phyloP scores from a whole-genome alignment of 1,284 basidiomycete species.

The Moniliophthora roreri region DNA sequence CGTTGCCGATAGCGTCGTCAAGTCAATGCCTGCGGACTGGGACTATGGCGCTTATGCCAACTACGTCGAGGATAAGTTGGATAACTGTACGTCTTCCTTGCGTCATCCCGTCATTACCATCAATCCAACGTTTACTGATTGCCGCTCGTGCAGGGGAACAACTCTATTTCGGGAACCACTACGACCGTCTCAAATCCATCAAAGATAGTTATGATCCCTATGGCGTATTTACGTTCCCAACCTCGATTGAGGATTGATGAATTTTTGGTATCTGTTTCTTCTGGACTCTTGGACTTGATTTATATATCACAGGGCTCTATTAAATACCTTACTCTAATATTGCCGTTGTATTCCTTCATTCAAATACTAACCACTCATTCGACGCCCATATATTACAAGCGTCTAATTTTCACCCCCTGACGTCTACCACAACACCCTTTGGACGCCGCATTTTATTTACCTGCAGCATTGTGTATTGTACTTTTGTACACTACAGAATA shows the following conservation, averaged over 20 bases:
- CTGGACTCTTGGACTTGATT: no score
- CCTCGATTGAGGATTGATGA: background rate
- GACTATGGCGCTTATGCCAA: constrained; percentile 20
- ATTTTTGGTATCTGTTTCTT: no score
- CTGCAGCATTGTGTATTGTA: no score
- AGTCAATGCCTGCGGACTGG: constrained; percentile 14
- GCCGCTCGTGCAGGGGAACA: constrained; percentile 9
- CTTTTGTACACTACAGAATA: no score
- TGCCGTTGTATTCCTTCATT: no score
- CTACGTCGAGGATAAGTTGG: constrained; percentile 16
- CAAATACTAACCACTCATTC: no score
- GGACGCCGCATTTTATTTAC: no score
- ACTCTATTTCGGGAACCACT: constrained; percentile 12
- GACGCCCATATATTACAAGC: no score
- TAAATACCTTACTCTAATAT: no score
- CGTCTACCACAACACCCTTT: no score
- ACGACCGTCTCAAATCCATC: constrained; percentile 6
- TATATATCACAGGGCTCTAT: no score
- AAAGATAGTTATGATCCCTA: constrained; percentile 4
- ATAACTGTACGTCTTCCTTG: constrained; percentile 14
- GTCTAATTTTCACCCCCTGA: no score
- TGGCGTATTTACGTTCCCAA: constrained; percentile 7
- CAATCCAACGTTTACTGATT: background rate
- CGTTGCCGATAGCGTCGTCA: constrained; percentile 13
- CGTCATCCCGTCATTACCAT: background rate